Conservation (phyloP, 1,139 yeast species). For the Starmera stellimalicola region DNA sequence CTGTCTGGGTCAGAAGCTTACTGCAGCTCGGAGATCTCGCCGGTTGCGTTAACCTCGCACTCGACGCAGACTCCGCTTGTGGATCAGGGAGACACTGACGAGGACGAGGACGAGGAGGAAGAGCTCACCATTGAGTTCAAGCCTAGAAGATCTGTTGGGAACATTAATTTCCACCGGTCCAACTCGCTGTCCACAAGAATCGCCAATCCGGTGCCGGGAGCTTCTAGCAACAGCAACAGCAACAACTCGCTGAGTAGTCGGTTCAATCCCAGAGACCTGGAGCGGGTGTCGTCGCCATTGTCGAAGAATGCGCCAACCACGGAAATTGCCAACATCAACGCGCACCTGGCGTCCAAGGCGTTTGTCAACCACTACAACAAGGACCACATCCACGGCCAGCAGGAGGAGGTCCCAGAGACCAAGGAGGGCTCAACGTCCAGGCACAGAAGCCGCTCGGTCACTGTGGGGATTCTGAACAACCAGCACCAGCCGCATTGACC, state of each 20-base stretch:
- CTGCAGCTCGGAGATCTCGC: too few relatives aligned
- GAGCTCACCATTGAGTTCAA: conserved; percentile 46
- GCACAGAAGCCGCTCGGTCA: conserved; percentile 16
- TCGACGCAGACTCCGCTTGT: background rate
- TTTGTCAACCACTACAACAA: conserved; percentile 40
- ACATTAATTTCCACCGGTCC: background rate
- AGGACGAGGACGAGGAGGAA: conserved; percentile 19
- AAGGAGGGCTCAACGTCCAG: too few relatives aligned
- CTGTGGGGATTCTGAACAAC: conserved; percentile 14
- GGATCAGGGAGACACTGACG: background rate
- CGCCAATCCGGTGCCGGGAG: conserved; percentile 4
- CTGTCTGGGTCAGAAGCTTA: background rate
- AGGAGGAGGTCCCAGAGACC: conserved; percentile 1
- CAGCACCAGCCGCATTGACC: conserved; percentile 1
- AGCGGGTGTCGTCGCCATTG: conserved; percentile 22
- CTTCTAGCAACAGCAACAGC: background rate
- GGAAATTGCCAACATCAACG: conserved; percentile 19
- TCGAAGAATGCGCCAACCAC: conserved; percentile 22
- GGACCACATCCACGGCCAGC: conserved; percentile 25
- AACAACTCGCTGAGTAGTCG: background rate
- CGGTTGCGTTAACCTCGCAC: background rate
- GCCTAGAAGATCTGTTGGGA: conserved; percentile 10
- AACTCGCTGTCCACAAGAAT: conserved; percentile 4
- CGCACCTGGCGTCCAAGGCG: conserved; percentile 13
- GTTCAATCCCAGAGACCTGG: conserved; percentile 4